Evolutionary conservation across 2,329 filamentous ascomycete genomes (phyloP), one percentile per base, ranked within the genome.

Genomic region (Catunica adiposa): DNA sequence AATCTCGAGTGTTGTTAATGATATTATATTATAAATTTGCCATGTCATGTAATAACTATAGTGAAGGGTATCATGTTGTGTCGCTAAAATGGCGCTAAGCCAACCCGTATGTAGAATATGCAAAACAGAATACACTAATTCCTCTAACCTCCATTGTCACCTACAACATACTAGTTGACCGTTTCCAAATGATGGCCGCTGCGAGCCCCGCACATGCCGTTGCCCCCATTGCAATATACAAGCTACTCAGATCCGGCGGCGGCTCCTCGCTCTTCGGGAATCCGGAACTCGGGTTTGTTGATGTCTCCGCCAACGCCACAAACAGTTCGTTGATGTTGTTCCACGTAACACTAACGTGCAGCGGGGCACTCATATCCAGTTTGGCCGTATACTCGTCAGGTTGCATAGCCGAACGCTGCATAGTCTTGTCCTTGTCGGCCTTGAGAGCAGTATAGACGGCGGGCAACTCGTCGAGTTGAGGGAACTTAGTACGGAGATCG

Each of bases 301-400:
- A 90, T 42, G 87, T 85, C 69, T 97, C 92, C 5, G 92, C 92
- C 56, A 97, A 78, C 37, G 79, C 83, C 23, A 96, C 88, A 68
- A 97, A 98, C 37, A 97, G 77, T 68, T 98, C 92, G 60, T 84
- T 85, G 62, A 97, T 95, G 63, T 86, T 94, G 63, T 79, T 82
- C 92, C 92, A 98, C 5, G 84, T 92, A 29, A 92, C 89, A 64
- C 88, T 95, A 54, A 96, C 92, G 70, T 98, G 94, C 42, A 97
- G 72, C 4, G 92, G 92, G 2, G 89, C 83, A 56, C 85, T 82
- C 86, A 97, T 94, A 66, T 86, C 89, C 62, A 94, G 72, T 38
- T 78, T 76, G 53, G 83, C 80, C 0, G 89, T 94, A 69, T 96
- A 96, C 60, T 89, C 83, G 65, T 98, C 92, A 1, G 92, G 92